A percentile compares a stretch with the other conserved stretches of the same genome.
Conservation (phyloP, 129 eudicot genomes). For the Flaveria trinervia region DNA sequence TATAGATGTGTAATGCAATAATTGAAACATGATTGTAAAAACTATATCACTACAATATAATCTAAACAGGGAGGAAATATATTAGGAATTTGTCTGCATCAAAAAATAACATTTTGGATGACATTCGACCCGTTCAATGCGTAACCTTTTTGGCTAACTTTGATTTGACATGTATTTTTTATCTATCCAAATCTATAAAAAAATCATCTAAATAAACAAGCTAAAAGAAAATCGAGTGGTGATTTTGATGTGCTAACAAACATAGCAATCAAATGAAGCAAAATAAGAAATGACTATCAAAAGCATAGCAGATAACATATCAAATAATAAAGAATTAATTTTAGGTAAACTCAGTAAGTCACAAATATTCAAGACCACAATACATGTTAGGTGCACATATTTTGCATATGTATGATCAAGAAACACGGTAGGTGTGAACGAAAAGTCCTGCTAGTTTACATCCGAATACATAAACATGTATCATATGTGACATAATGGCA, state of each 20-base stretch:
- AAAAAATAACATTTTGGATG: not conserved
- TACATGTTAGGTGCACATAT: constrained; percentile 23
- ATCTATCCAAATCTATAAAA: not conserved
- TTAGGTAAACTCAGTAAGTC: constrained; percentile 6
- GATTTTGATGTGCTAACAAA: constrained; percentile 2
- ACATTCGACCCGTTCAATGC: not conserved
- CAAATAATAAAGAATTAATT: not conserved
- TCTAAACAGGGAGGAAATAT: no score
- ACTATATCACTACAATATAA: not conserved
- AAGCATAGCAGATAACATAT: not conserved
- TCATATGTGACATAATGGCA: constrained; percentile 7
- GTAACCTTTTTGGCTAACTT: not conserved
- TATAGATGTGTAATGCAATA: not conserved
- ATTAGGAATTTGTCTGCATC: not conserved
- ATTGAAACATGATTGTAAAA: not conserved
- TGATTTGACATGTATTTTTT: not conserved
- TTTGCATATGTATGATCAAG: constrained; percentile 12
- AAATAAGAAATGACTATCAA: not conserved
- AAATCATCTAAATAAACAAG: not conserved
- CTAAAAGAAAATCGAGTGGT: not conserved
- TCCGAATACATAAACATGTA: constrained; percentile 14
- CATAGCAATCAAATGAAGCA: not conserved
- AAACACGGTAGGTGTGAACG: constrained; percentile 28
- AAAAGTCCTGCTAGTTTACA: not conserved
- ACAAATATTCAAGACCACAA: constrained; percentile 14